A percentile compares a stretch with the other conserved stretches of the same genome.
Conservation (phyloP, 306 rosid genomes). For the Medicago arabica region DNA sequence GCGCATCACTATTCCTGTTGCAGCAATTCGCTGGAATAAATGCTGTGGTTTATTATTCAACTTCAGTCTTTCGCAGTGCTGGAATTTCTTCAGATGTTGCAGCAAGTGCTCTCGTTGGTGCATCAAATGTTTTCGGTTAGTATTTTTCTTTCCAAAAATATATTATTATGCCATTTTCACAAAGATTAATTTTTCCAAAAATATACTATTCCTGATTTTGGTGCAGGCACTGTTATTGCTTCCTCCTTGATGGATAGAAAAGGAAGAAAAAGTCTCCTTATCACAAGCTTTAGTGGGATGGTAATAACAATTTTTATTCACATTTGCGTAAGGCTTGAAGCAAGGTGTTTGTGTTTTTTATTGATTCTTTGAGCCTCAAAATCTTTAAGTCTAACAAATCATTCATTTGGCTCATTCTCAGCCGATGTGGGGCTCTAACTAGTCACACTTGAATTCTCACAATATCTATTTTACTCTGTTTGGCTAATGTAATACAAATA, state of each 20-base stretch:
- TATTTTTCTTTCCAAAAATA: conserved; percentile 20
- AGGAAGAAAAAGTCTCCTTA: conserved; percentile 90
- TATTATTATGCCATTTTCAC: conserved; percentile 1
- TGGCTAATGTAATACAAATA: too few relatives aligned
- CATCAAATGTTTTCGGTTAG: conserved; percentile 92
- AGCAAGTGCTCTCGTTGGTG: conserved; percentile 97
- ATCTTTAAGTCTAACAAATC: too few relatives aligned
- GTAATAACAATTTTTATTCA: conserved; percentile 59
- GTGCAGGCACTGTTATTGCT: conserved; percentile 82
- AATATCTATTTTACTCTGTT: too few relatives aligned
- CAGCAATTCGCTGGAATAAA: conserved; percentile 98
- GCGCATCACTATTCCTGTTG: conserved; percentile 83
- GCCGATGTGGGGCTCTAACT: too few relatives aligned
- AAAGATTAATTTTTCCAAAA: conserved; percentile 27
- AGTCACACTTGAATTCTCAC: too few relatives aligned
- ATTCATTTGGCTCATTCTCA: too few relatives aligned
- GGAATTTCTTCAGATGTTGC: conserved; percentile 96
- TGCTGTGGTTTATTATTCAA: conserved; percentile 93
- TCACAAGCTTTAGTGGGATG: conserved; percentile 91
- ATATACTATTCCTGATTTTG: too few relatives aligned
- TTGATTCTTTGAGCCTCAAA: too few relatives aligned
- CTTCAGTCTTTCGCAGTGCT: conserved; percentile 90
- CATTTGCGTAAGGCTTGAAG: too few relatives aligned
- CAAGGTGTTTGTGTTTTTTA: too few relatives aligned
- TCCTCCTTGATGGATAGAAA: conserved; percentile 90